A percentile compares a stretch with the other conserved stretches of the same genome.
These are phyloP conservation scores for Trichoderma sp. DNA, from an alignment of 2,329 filamentous ascomycete species.

Conservation along the genomic window DNA sequence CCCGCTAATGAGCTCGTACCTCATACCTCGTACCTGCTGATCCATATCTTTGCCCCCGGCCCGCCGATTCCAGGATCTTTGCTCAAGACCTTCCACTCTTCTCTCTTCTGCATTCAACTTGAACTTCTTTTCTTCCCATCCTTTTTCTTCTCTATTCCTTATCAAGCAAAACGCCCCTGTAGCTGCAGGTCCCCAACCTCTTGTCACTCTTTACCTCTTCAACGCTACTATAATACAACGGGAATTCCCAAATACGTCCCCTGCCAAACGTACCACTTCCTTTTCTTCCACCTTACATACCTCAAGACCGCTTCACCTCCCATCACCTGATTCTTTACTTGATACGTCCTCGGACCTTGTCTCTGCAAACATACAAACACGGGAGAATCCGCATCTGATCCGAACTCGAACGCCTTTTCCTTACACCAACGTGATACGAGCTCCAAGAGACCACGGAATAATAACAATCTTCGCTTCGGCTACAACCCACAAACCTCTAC, in stretches of 20 bases:
- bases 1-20: conserved; percentile 5
- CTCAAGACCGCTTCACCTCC: neutral
- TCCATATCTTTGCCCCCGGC: conserved; percentile 8
- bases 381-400: neutral
- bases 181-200: conserved; percentile 19
- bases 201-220: conserved; percentile 16
- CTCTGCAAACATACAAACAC: neutral
- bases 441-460: neutral
- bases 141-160: conserved; percentile 8
- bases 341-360: neutral
- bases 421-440: neutral
- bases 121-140: conserved; percentile 10
- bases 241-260: neutral
- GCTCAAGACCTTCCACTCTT: conserved; percentile 15
- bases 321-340: conserved; percentile 4
- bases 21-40: conserved; percentile 18
- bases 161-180: conserved; percentile 7
- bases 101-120: conserved; percentile 11
- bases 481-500: neutral
- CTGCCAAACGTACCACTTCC: conserved; percentile 5
- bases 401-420: neutral
- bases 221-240: conserved; percentile 18
- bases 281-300: neutral
- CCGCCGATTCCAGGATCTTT: conserved; percentile 11
- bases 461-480: neutral